These are phyloP conservation scores for Lichtheimia hyalospora DNA, from an alignment of 371 early-diverging fungal species.

Conservation along the genomic window DNA sequence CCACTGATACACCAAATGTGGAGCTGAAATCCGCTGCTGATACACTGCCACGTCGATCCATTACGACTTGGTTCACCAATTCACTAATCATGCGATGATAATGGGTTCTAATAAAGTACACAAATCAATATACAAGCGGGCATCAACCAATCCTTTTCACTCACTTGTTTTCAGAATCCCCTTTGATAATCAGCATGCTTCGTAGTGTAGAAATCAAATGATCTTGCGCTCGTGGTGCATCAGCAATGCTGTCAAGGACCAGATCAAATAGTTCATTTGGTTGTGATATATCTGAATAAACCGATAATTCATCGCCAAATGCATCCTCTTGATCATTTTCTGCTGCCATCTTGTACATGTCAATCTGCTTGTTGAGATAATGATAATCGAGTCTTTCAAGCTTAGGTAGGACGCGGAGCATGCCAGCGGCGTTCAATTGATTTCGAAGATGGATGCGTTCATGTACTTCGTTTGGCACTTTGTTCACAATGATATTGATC, in stretches of 20 bases:
- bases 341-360: constrained; percentile 68
- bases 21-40: constrained; percentile 24
- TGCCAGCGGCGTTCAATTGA: constrained; percentile 71
- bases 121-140: not conserved
- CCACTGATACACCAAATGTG: constrained; percentile 36
- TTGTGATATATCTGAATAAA: constrained; percentile 47
- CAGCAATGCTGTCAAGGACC: constrained; percentile 57
- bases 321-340: constrained; percentile 59
- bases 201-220: constrained; percentile 68
- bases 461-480: constrained; percentile 69
- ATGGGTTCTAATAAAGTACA: constrained; percentile 41
- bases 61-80: constrained; percentile 77
- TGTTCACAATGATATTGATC: constrained; percentile 73
- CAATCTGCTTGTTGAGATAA: constrained; percentile 69
- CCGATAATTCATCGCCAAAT: constrained; percentile 19
- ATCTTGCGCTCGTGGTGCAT: constrained; percentile 65
- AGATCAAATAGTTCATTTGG: constrained; percentile 71
- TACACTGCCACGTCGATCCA: constrained; percentile 74
- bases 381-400: constrained; percentile 64
- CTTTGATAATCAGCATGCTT: constrained; percentile 72
- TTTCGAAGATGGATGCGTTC: constrained; percentile 75
- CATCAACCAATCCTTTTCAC: not conserved
- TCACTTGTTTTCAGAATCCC: constrained; percentile 54
- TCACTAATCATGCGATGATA: constrained; percentile 82
- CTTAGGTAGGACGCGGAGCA: constrained; percentile 57